phyloP scores from a whole-genome alignment of 192 early-diverging fungal species.

The Rhizoclosmatium globosum region DNA sequence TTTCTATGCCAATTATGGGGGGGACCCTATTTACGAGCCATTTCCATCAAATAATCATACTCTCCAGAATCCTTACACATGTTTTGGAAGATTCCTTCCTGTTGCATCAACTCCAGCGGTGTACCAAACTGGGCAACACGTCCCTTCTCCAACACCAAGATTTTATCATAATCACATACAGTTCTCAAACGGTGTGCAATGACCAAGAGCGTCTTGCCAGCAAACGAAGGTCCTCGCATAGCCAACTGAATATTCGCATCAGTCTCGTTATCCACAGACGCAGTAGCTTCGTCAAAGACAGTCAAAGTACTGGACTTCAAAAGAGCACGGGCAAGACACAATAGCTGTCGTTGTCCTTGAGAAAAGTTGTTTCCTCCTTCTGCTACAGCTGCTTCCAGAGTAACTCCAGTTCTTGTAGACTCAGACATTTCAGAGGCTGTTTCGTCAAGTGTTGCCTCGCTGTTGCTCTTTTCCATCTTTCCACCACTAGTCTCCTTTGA shows the following conservation, averaged over 20 bases:
- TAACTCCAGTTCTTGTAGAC: background rate
- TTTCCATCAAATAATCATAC: constrained; percentile 16
- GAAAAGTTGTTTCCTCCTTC: constrained; percentile 83
- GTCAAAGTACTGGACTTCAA: constrained; percentile 40
- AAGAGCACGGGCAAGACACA: constrained; percentile 56
- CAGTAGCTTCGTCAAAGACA: constrained; percentile 74
- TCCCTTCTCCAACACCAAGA: constrained; percentile 79
- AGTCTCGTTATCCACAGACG: constrained; percentile 84
- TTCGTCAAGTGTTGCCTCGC: constrained; percentile 4
- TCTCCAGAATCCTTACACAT: constrained; percentile 49
- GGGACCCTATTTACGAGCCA: constrained; percentile 11
- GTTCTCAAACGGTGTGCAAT: constrained; percentile 83
- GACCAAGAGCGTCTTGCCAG: constrained; percentile 65
- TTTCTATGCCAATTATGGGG: too few species aligned
- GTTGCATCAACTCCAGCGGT: constrained; percentile 65
- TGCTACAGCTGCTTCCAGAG: constrained; percentile 68
- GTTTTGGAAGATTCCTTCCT: constrained; percentile 44
- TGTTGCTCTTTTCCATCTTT: background rate
- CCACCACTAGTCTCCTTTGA: background rate
- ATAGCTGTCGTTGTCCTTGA: constrained; percentile 71
- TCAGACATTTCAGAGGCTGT: constrained; percentile 5
- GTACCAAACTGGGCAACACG: constrained; percentile 71
- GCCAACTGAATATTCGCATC: constrained; percentile 84
- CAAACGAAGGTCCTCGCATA: constrained; percentile 68
- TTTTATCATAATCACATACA: constrained; percentile 62